phyloP scores from a whole-genome alignment of 1,139 yeast genomes.

The Sugiyamaella xylanicola region DNA sequence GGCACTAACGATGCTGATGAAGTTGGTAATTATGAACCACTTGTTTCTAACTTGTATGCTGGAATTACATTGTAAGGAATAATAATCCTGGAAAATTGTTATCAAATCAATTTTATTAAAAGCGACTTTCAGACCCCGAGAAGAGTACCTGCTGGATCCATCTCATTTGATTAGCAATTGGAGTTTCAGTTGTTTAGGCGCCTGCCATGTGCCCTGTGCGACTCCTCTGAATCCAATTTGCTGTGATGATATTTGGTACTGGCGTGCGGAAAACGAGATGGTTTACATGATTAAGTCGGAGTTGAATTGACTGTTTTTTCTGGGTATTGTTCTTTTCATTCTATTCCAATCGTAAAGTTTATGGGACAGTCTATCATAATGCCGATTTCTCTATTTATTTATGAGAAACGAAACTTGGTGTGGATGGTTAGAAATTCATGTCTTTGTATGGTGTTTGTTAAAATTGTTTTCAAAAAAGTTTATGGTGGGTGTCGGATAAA shows the following conservation, averaged over 20 bases:
- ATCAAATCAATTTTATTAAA: slow-evolving; percentile 4
- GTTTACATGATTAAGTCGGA: slow-evolving; percentile 2
- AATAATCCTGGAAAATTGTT: neutral
- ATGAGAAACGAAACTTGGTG: neutral
- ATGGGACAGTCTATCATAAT: neutral
- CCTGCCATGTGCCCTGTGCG: neutral
- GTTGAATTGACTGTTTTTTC: neutral
- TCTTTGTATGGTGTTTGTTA: neutral
- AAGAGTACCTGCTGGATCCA: slow-evolving; percentile 8
- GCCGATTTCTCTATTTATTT: neutral
- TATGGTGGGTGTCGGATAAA: neutral
- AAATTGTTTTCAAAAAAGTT: neutral
- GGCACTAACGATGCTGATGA: slow-evolving; percentile 19
- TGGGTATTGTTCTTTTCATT: slow-evolving; percentile 10
- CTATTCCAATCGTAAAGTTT: neutral
- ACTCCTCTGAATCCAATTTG: neutral
- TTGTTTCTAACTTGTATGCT: slow-evolving; percentile 32
- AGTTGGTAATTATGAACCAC: slow-evolving; percentile 25
- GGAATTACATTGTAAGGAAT: slow-evolving; percentile 28
- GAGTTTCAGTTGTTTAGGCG: neutral
- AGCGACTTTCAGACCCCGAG: neutral
- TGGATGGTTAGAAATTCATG: neutral
- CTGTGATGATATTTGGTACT: neutral
- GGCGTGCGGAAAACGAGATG: neutral
- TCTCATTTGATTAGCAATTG: neutral